These are phyloP conservation scores for Fusarium succisae DNA, from an alignment of 2,329 filamentous ascomycete genomes.

Conservation along the genomic window DNA sequence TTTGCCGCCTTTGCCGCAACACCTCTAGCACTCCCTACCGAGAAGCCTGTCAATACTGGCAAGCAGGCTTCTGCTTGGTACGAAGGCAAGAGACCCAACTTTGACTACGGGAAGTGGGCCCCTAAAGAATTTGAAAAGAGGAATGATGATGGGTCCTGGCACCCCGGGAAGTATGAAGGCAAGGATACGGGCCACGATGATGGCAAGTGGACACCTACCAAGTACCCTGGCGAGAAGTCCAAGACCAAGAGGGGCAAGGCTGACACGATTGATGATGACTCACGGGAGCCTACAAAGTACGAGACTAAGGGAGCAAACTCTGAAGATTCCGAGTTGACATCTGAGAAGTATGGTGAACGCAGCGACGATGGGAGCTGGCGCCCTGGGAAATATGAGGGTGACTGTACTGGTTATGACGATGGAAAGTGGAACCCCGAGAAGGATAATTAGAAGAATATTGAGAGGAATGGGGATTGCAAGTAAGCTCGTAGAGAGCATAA, in stretches of 20 bases:
- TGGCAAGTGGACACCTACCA: background rate
- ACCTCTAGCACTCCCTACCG: conserved; percentile 27
- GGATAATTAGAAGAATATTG: background rate
- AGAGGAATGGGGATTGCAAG: background rate
- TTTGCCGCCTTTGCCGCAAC: conserved; percentile 31
- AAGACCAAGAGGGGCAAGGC: background rate
- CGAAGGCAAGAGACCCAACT: fast-evolving
- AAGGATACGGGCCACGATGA: background rate
- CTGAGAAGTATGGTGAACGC: background rate
- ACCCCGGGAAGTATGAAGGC: conserved; percentile 13
- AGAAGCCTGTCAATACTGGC: conserved; percentile 21
- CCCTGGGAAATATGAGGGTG: background rate
- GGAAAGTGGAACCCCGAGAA: background rate
- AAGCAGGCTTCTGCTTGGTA: background rate
- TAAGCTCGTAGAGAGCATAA: background rate
- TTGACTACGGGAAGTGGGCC: fast-evolving
- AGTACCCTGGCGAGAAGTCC: background rate
- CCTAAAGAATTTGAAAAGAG: background rate
- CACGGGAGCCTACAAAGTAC: background rate
- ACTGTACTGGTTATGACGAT: background rate
- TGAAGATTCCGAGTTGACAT: background rate
- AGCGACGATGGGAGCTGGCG: background rate
- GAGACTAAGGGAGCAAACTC: background rate
- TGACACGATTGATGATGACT: background rate
- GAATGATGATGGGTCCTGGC: background rate